A percentile compares a stretch with the other conserved stretches of the same genome.
Conservation (phyloP, 2,329 filamentous ascomycete genomes). For the Akanthomyces lecanii region DNA sequence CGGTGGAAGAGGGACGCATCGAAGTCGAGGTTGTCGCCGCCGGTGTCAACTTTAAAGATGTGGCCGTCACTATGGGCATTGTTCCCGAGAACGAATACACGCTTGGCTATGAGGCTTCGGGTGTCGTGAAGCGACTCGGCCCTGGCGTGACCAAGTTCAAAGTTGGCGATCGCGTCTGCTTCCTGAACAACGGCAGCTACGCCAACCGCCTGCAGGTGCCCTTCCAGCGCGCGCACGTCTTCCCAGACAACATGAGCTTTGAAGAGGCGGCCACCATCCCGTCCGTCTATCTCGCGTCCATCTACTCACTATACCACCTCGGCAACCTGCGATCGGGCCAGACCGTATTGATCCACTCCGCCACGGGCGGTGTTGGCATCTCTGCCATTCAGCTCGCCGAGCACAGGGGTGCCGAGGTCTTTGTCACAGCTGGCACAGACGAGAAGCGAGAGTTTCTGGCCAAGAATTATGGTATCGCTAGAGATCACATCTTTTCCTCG, state of each 20-base stretch:
- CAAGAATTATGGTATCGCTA: conserved; percentile 25
- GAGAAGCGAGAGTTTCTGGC: conserved; percentile 30
- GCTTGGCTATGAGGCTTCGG: conserved; percentile 22
- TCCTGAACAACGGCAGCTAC: conserved; percentile 1
- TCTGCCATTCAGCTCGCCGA: conserved; percentile 28
- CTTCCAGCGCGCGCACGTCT: conserved; percentile 16
- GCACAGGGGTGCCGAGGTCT: conserved; percentile 26
- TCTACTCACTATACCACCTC: conserved; percentile 18
- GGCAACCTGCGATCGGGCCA: conserved; percentile 30
- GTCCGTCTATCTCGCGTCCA: conserved; percentile 29
- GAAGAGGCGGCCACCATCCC: conserved; percentile 32
- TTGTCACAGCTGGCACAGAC: conserved; percentile 25
- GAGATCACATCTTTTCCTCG: conserved; percentile 30
- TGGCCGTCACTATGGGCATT: conserved; percentile 21
- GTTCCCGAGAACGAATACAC: conserved; percentile 10
- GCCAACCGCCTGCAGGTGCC: not conserved
- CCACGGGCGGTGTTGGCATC: conserved; percentile 29
- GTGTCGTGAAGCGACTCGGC: conserved; percentile 21
- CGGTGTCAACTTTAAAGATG: conserved; percentile 19
- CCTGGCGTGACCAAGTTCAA: conserved; percentile 1
- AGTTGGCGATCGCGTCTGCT: conserved; percentile 22
- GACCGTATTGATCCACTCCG: conserved; percentile 33
- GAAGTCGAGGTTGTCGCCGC: conserved; percentile 16
- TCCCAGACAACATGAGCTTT: conserved; percentile 34
- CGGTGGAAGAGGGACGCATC: conserved; percentile 16